phyloP scores from a whole-genome alignment of 2,329 filamentous ascomycete species.

The Alternaria ethzedia region DNA sequence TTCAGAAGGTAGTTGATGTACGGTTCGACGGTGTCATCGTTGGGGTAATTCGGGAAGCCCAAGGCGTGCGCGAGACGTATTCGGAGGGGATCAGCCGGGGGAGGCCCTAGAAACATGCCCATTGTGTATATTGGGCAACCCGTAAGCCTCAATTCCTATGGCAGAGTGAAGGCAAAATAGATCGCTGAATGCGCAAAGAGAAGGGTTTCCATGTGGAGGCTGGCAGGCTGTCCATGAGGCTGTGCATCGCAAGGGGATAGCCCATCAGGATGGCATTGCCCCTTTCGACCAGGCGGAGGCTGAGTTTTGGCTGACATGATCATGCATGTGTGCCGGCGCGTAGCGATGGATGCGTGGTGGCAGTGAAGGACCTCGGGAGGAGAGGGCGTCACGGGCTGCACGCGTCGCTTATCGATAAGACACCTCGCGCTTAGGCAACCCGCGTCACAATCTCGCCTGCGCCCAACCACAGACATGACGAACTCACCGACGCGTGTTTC shows the following conservation, averaged over 20 bases:
- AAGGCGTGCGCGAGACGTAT: constrained; percentile 15
- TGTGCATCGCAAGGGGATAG: background rate
- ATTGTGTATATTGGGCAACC: background rate
- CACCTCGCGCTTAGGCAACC: background rate
- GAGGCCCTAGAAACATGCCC: background rate
- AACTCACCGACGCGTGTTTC: background rate
- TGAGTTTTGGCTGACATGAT: background rate
- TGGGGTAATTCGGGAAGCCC: constrained; percentile 14
- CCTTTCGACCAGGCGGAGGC: background rate
- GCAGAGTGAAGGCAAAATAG: background rate
- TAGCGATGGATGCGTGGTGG: background rate
- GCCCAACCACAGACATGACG: background rate
- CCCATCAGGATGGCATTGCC: too few relatives aligned
- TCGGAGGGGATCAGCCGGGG: background rate
- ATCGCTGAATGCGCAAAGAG: background rate
- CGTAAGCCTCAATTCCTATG: background rate
- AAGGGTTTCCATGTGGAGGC: background rate
- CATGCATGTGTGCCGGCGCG: background rate
- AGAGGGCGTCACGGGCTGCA: background rate
- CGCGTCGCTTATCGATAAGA: background rate
- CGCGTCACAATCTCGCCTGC: background rate
- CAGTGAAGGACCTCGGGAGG: background rate
- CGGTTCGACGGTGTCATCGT: constrained; percentile 12
- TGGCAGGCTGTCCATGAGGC: background rate
- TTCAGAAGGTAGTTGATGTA: constrained; percentile 30